These are phyloP conservation scores for Monascus purpureus DNA, from an alignment of 495 filamentous ascomycete genomes.

Conservation along the genomic window DNA sequence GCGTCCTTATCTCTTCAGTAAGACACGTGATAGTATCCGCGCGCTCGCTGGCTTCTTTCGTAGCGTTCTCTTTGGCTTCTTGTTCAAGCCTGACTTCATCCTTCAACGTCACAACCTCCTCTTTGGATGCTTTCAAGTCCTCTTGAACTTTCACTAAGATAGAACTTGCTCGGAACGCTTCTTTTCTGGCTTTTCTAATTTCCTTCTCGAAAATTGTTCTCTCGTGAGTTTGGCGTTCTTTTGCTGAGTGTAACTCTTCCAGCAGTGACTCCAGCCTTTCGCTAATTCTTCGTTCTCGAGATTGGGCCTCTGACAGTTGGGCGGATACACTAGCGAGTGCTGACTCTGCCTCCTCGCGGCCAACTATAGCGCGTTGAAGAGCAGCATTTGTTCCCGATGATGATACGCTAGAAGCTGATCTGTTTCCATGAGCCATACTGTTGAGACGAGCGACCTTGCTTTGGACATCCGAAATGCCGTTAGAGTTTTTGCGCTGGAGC, in stretches of 20 bases:
- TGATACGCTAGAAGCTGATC: slow-evolving; percentile 38
- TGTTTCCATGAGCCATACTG: slow-evolving; percentile 46
- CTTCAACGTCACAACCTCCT: slow-evolving; percentile 35
- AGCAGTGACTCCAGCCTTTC: slow-evolving; percentile 66
- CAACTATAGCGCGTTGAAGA: slow-evolving; percentile 65
- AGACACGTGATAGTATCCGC: slow-evolving; percentile 58
- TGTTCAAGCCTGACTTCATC: slow-evolving; percentile 39
- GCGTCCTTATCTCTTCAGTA: slow-evolving; percentile 57
- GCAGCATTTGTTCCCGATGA: slow-evolving; percentile 45
- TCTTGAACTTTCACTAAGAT: slow-evolving; percentile 65
- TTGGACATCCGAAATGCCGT: slow-evolving; percentile 57
- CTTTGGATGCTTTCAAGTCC: slow-evolving; percentile 57
- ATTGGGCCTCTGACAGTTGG: slow-evolving; percentile 55
- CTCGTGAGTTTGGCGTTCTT: slow-evolving; percentile 63
- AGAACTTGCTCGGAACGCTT: slow-evolving; percentile 72
- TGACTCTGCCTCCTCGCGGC: slow-evolving; percentile 64
- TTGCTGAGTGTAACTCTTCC: slow-evolving; percentile 61
- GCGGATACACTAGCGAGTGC: slow-evolving; percentile 41
- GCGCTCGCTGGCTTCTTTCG: slow-evolving; percentile 66
- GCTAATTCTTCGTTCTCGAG: slow-evolving; percentile 57
- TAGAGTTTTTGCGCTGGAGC: slow-evolving; percentile 25
- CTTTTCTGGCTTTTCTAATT: slow-evolving; percentile 65
- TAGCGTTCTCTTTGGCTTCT: slow-evolving; percentile 35
- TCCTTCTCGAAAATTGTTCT: slow-evolving; percentile 73
- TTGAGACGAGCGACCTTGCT: slow-evolving; percentile 80